phyloP scores from a whole-genome alignment of 345 rosid species.

The Salix udensis region DNA sequence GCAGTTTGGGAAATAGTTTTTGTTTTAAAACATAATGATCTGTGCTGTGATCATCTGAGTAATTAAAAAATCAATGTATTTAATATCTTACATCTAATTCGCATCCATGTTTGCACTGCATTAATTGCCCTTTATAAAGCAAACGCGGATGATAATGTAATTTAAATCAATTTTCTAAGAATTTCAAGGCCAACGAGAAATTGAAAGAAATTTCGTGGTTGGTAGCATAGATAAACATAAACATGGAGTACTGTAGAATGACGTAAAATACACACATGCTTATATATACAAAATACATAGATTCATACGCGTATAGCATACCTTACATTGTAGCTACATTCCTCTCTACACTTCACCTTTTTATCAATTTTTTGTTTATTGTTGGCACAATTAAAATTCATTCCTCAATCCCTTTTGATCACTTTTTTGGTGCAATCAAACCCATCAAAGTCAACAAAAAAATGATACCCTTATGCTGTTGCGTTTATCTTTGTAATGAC shows the following conservation, averaged over 20 bases:
- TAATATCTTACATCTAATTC: neutral
- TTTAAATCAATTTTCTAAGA: too few species aligned
- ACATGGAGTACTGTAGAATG: too few species aligned
- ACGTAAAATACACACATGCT: neutral
- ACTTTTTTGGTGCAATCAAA: neutral
- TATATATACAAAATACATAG: neutral
- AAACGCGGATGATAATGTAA: neutral
- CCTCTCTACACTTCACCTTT: neutral
- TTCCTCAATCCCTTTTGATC: neutral
- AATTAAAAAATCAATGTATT: neutral
- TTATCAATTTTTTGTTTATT: too few species aligned
- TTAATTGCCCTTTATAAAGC: neutral
- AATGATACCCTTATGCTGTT: neutral
- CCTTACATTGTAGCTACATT: too few species aligned
- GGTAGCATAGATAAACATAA: too few species aligned
- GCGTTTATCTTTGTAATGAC: neutral
- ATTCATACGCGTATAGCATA: neutral
- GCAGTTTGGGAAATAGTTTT: neutral
- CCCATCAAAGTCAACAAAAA: neutral
- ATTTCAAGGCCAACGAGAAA: too few species aligned
- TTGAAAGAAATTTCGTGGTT: too few species aligned
- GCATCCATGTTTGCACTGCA: neutral
- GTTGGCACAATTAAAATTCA: too few species aligned
- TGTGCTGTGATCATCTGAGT: too few species aligned
- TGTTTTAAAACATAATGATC: neutral